Evolutionary conservation across 345 rosid genomes (phyloP).

Genomic region (Salix caprea): DNA sequence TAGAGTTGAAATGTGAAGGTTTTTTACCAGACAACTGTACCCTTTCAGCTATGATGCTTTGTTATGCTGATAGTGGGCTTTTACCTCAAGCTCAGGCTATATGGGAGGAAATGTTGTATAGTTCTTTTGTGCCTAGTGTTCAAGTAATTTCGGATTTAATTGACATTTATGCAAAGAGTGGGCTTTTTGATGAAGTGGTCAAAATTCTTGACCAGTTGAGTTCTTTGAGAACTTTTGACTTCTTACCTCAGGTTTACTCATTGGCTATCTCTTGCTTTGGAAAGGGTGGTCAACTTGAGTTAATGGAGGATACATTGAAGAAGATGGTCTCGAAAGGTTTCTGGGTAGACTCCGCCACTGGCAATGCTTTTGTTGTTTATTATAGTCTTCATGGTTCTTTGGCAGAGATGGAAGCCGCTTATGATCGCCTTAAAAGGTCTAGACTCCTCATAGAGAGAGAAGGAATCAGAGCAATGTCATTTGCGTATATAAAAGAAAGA

Average conservation of each 20-base stretch:
- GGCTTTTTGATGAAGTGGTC: constrained; percentile 37
- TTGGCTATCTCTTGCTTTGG: constrained; percentile 63
- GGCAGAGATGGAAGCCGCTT: constrained; percentile 60
- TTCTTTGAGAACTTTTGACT: constrained; percentile 23
- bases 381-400: constrained; percentile 51
- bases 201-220: constrained; percentile 38
- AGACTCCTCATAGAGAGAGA: constrained; percentile 47
- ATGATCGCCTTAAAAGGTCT: constrained; percentile 47
- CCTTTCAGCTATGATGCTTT: constrained; percentile 49
- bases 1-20: constrained; percentile 41
- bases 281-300: constrained; percentile 46
- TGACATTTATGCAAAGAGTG: constrained; percentile 42
- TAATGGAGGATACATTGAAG: constrained; percentile 55
- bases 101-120: constrained; percentile 49
- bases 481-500: constrained; percentile 40
- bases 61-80: constrained; percentile 43
- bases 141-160: constrained; percentile 42
- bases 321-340: constrained; percentile 44
- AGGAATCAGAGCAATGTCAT: constrained; percentile 55
- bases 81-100: constrained; percentile 36
- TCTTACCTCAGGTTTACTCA: constrained; percentile 35
- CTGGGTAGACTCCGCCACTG: constrained; percentile 40
- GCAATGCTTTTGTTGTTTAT: constrained; percentile 46
- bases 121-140: constrained; percentile 39
- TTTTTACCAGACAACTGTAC: constrained; percentile 25